Percentiles rank a stretch among this genome's conserved stretches.
Conservation (phyloP, 345 rosid genomes). For the Citrus sp. region DNA sequence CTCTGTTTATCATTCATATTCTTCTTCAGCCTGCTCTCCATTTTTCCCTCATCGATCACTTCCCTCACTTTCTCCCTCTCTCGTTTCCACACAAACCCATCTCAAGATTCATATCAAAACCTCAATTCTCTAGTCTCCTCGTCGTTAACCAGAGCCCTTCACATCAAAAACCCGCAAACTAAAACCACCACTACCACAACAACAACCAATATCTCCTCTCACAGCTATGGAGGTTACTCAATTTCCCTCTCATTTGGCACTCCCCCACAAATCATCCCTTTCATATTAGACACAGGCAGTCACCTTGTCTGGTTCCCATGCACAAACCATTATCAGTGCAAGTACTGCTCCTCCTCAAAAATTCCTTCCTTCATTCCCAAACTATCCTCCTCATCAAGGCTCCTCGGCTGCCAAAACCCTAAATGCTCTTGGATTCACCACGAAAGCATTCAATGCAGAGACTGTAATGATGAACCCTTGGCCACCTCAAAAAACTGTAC, state of each 20-base stretch:
- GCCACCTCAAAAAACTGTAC: slow-evolving; percentile 14
- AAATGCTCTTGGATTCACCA: slow-evolving; percentile 45
- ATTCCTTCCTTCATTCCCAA: slow-evolving; percentile 32
- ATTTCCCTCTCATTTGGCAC: slow-evolving; percentile 30
- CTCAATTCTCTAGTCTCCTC: slow-evolving; percentile 25
- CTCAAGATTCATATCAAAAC: slow-evolving; percentile 24
- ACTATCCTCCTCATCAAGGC: slow-evolving; percentile 27
- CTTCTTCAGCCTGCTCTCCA: slow-evolving; percentile 9
- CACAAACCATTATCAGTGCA: slow-evolving; percentile 36
- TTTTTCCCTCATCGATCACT: neutral
- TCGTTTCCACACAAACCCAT: slow-evolving; percentile 8
- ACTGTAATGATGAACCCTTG: neutral
- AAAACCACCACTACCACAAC: neutral
- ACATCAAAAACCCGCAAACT: slow-evolving; percentile 26
- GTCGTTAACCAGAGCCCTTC: slow-evolving; percentile 37
- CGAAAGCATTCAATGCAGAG: slow-evolving; percentile 1
- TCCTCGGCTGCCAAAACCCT: slow-evolving; percentile 39
- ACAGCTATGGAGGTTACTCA: slow-evolving; percentile 28
- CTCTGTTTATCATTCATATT: neutral
- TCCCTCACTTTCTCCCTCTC: slow-evolving; percentile 27
- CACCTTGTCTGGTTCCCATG: slow-evolving; percentile 42
- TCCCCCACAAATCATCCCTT: slow-evolving; percentile 27
- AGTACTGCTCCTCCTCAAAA: slow-evolving; percentile 24
- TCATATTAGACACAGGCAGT: slow-evolving; percentile 33
- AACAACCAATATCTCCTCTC: slow-evolving; percentile 11